A percentile compares a stretch with the other conserved stretches of the same genome.
phyloP scores from a whole-genome alignment of 306 rosid species.

The Carpinus viminea region DNA sequence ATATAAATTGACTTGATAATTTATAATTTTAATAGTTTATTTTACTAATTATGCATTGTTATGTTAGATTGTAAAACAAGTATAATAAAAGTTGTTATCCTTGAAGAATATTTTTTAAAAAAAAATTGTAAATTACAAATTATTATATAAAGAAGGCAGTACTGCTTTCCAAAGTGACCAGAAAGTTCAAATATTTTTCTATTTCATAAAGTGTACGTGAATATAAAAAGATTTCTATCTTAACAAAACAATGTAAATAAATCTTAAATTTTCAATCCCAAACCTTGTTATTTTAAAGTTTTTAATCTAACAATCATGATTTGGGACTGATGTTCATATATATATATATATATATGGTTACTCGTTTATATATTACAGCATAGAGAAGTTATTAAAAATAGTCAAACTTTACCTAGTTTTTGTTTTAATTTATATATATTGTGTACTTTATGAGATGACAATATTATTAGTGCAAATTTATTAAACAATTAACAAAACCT shows the following conservation, averaged over 20 bases:
- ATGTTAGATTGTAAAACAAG: no score
- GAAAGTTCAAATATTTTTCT: no score
- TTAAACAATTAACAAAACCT: not conserved
- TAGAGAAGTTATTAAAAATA: not conserved
- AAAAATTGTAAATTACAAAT: not conserved
- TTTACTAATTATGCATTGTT: no score
- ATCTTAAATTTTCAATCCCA: not conserved
- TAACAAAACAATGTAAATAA: not conserved
- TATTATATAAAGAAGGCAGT: no score
- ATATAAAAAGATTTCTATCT: not conserved
- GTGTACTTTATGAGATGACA: not conserved
- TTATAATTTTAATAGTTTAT: no score
- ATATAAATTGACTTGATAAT: no score
- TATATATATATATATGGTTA: not conserved
- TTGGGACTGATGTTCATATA: not conserved
- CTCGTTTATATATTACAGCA: not conserved
- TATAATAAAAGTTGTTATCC: no score
- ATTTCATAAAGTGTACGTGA: no score
- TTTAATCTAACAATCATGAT: not conserved
- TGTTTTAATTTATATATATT: no score
- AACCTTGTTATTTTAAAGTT: not conserved
- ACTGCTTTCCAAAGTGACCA: no score
- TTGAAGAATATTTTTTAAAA: no score
- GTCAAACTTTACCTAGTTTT: not conserved
- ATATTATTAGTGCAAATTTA: not conserved